These are phyloP conservation scores for Hypericum perforatum DNA, from an alignment of 345 rosid species.

Conservation along the genomic window DNA sequence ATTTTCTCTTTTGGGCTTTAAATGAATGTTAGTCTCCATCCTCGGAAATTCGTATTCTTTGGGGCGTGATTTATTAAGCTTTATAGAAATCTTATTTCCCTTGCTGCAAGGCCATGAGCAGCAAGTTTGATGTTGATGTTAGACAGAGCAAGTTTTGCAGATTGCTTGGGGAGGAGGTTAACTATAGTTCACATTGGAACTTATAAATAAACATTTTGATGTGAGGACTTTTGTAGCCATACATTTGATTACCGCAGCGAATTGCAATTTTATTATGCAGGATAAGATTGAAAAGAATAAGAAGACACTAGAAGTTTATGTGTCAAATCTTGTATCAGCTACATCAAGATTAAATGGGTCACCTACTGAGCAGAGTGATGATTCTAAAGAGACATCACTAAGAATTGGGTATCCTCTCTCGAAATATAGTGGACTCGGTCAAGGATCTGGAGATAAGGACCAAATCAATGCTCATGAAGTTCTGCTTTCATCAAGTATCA, in stretches of 20 bases:
- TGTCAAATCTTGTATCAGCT: constrained; percentile 29
- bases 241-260: not conserved
- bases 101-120: too few relatives aligned
- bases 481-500: constrained; percentile 27
- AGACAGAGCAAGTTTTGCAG: too few relatives aligned
- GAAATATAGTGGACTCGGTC: constrained; percentile 42
- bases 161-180: too few relatives aligned
- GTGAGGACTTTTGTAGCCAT: too few relatives aligned
- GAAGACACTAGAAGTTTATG: constrained; percentile 42
- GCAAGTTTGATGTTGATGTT: too few relatives aligned
- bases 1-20: not conserved
- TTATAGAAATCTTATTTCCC: too few relatives aligned
- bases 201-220: too few relatives aligned
- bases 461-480: constrained; percentile 52
- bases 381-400: constrained; percentile 22
- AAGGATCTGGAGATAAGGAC: constrained; percentile 61
- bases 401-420: constrained; percentile 52
- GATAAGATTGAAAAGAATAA: constrained; percentile 60
- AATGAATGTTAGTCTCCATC: not conserved
- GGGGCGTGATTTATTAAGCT: not conserved
- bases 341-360: constrained; percentile 30
- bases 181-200: too few relatives aligned
- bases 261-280: constrained; percentile 23
- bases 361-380: constrained; percentile 23
- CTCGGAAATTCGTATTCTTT: not conserved